Evolutionary conservation across 129 eudicot genomes (phyloP).

Genomic region (Arctium lappa): DNA sequence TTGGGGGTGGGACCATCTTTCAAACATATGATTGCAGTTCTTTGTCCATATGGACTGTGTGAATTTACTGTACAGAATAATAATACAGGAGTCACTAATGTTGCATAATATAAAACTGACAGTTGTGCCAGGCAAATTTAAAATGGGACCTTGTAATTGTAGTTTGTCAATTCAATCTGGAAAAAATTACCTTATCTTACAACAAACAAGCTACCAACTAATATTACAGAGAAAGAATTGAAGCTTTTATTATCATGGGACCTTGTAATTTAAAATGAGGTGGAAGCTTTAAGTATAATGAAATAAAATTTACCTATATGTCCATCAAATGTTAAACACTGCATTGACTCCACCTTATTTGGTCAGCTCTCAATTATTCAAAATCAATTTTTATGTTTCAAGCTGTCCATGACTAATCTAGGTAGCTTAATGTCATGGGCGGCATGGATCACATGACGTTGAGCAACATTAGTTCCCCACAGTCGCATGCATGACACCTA

Average conservation of each 20-base stretch:
- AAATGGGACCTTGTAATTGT: background rate
- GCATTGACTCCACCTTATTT: background rate
- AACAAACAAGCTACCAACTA: constrained; percentile 1
- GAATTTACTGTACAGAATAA: constrained; percentile 72
- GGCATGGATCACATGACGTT: background rate
- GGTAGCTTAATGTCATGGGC: background rate
- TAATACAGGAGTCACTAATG: constrained; percentile 9
- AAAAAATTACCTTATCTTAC: constrained; percentile 1
- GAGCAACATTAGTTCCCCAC: background rate
- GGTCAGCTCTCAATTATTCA: background rate
- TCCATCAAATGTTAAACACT: background rate
- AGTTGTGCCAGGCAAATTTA: background rate
- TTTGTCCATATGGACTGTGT: constrained; percentile 84
- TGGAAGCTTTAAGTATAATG: background rate
- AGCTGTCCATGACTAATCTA: background rate
- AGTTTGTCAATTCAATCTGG: constrained; percentile 5
- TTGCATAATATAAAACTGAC: constrained; percentile 4
- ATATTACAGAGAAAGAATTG: constrained; percentile 4
- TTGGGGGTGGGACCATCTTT: constrained; percentile 73
- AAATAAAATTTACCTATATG: background rate
- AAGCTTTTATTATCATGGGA: background rate
- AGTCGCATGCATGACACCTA: background rate
- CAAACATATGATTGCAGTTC: constrained; percentile 82
- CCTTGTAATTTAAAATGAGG: background rate
- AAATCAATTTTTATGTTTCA: background rate